Evolutionary conservation across 345 rosid species (phyloP), one percentile per base, ranked within the genome.

Genomic region (Corchorus olitorius): DNA sequence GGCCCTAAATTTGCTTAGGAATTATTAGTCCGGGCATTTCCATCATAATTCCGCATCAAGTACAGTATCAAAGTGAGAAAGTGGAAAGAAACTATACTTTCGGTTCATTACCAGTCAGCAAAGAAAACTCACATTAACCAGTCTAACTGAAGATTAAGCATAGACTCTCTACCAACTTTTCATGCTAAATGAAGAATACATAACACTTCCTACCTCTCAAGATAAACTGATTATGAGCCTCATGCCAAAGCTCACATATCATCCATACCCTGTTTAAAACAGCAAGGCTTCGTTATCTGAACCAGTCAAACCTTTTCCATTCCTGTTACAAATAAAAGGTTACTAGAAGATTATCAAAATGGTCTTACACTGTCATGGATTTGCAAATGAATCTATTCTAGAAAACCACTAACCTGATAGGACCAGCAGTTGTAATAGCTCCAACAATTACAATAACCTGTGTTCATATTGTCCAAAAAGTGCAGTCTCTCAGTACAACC

Each of bases 261-360:
- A 33, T 16, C 65, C 41, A 27, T 60, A 60, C 39, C 39, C 65
- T 12, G 4, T 34, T 61, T 61, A 9, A 13, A 34, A 3, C 35
- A 22, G 3, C 34, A 58, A 22, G 62, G 34, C 62, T 58, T 55
- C 33, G 20, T 14, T 10, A 10, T 10, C 15, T 58, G 62, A 58
- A 20, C 34, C 33, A 2, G 9, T 27, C 62, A 58, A 10, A 12
- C 62, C 34, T 9, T 22, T 58, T 20, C 20, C 4, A 20, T 22
- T 9, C 14, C 65, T 3, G 33, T 61, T 17, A 34, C 43, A 34
- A 61, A n/a, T 13, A 39, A 61, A 61, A 8, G 12, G 12, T 35
- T 41, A 22, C 39, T 49, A 48, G 43, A 66, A 43, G 70, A 66
- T 45, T 19, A 67, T 48, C 72, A 46, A 20, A 67, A 66, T 46